Percentiles rank a stretch among this genome's conserved stretches.
Evolutionary conservation across 2,329 filamentous ascomycete genomes (phyloP).

Genomic region (Xylaria sp.): DNA sequence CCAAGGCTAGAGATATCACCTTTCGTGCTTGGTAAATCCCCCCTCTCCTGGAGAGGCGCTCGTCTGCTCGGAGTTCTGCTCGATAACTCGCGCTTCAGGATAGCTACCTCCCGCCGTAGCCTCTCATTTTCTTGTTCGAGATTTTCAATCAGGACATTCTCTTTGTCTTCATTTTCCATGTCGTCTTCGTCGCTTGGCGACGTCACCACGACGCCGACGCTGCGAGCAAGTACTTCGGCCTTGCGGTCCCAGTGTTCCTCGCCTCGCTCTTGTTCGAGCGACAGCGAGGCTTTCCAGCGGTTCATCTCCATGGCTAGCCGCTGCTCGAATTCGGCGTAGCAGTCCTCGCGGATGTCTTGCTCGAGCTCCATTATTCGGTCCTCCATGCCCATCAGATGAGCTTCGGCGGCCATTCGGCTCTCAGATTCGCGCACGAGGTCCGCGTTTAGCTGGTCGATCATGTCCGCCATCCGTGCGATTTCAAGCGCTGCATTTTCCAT

Average conservation of each 20-base stretch:
- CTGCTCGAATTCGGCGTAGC: slow-evolving; percentile 85
- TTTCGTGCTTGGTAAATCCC: slow-evolving; percentile 53
- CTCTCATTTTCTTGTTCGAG: slow-evolving; percentile 78
- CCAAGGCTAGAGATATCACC: slow-evolving; percentile 54
- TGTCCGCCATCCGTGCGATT: slow-evolving; percentile 80
- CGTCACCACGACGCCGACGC: slow-evolving; percentile 58
- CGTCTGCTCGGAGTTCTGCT: slow-evolving; percentile 72
- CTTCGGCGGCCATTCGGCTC: slow-evolving; percentile 76
- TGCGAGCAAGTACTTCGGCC: slow-evolving; percentile 75
- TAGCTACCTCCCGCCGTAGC: slow-evolving; percentile 71
- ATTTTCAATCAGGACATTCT: slow-evolving; percentile 71
- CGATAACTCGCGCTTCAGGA: slow-evolving; percentile 73
- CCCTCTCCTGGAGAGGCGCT: slow-evolving; percentile 64
- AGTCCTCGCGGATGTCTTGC: slow-evolving; percentile 87
- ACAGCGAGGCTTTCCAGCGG: slow-evolving; percentile 83
- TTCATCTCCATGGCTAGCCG: slow-evolving; percentile 78
- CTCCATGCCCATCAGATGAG: slow-evolving; percentile 76
- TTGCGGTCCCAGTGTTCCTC: slow-evolving; percentile 92
- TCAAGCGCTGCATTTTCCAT: slow-evolving; percentile 86
- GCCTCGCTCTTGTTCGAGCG: slow-evolving; percentile 80
- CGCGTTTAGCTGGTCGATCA: slow-evolving; percentile 78
- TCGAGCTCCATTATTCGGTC: slow-evolving; percentile 76
- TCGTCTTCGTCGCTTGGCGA: slow-evolving; percentile 59
- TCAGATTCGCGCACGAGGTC: slow-evolving; percentile 78
- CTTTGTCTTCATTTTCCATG: slow-evolving; percentile 64